Conservation (phyloP, 2,329 filamentous ascomycete species). For the Cryphonectria carpinicola region DNA sequence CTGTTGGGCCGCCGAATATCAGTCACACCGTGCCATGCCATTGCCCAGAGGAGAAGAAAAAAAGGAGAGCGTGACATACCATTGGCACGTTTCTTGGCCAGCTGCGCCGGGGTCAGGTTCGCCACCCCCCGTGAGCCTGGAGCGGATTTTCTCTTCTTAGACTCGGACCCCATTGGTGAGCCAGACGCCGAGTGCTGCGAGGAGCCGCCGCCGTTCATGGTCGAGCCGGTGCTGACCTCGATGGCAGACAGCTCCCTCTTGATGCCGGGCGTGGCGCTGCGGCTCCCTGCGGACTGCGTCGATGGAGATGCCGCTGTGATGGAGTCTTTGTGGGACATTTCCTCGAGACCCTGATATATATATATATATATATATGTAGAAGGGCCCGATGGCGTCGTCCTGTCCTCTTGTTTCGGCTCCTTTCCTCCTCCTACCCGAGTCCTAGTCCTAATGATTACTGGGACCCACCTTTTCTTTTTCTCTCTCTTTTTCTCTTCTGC, state of each 20-base stretch:
- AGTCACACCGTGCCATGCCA: not conserved
- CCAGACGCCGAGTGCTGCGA: conserved; percentile 21
- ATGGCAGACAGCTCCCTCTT: conserved; percentile 23
- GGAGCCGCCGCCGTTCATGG: conserved; percentile 3
- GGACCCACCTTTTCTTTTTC: not conserved
- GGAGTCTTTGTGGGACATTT: conserved; percentile 23
- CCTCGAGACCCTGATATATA: not conserved
- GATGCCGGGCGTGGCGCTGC: conserved; percentile 11
- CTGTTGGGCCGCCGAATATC: conserved; percentile 45
- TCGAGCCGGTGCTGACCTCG: conserved; percentile 11
- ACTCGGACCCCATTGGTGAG: conserved; percentile 18
- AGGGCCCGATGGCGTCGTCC: not conserved
- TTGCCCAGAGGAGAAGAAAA: not conserved
- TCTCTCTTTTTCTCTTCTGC: not conserved
- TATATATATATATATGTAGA: not conserved
- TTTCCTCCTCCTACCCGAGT: conserved; percentile 16
- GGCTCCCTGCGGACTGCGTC: not conserved
- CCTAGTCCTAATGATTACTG: conserved; percentile 20
- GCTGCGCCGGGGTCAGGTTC: conserved; percentile 73
- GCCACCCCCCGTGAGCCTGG: conserved; percentile 56
- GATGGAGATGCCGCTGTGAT: conserved; percentile 26
- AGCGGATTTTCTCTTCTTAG: conserved; percentile 52
- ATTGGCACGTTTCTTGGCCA: conserved; percentile 68
- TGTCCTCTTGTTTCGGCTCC: not conserved
- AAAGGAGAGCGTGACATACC: conserved; percentile 43